Evolutionary conservation across 164 flowering plant genomes (phyloP).

Genomic region (Litsea cubeba): DNA sequence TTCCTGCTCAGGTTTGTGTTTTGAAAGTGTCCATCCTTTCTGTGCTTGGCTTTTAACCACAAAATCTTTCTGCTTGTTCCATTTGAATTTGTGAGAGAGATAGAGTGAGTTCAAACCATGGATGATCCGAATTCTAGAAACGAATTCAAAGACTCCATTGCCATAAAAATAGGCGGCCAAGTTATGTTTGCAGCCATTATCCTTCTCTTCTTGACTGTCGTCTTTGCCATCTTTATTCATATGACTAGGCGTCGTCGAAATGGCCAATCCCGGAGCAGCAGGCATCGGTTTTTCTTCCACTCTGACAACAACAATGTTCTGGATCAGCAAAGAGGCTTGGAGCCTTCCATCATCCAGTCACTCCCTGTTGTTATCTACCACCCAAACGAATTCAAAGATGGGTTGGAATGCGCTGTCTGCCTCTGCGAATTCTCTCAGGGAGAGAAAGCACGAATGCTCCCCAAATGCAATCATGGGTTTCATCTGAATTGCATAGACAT

Average conservation of each 20-base stretch:
- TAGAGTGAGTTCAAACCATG: no score
- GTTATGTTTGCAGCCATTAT: conserved; percentile 54
- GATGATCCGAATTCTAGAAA: background rate
- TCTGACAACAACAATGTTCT: conserved; percentile 28
- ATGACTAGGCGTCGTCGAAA: conserved; percentile 61
- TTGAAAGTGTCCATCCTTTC: no score
- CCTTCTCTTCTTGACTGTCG: conserved; percentile 48
- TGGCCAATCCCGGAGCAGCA: background rate
- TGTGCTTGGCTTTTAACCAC: no score
- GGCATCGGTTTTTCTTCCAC: conserved; percentile 48
- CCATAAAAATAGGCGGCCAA: conserved; percentile 37
- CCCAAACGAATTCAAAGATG: conserved; percentile 22
- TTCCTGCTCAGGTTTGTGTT: no score
- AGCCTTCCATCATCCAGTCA: conserved; percentile 2
- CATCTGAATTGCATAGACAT: conserved; percentile 61
- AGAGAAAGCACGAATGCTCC: conserved; percentile 48
- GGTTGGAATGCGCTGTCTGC: conserved; percentile 59
- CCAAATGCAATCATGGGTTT: conserved; percentile 59
- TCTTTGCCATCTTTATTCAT: conserved; percentile 62
- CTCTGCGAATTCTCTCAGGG: conserved; percentile 44
- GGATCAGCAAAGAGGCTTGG: conserved; percentile 5
- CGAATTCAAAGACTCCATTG: background rate
- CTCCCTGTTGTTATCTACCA: conserved; percentile 29
- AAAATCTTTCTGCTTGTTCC: background rate
- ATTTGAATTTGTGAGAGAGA: background rate